Base-by-base conservation (phyloP, 257 asterid species). In the Lantana camara region DNA sequence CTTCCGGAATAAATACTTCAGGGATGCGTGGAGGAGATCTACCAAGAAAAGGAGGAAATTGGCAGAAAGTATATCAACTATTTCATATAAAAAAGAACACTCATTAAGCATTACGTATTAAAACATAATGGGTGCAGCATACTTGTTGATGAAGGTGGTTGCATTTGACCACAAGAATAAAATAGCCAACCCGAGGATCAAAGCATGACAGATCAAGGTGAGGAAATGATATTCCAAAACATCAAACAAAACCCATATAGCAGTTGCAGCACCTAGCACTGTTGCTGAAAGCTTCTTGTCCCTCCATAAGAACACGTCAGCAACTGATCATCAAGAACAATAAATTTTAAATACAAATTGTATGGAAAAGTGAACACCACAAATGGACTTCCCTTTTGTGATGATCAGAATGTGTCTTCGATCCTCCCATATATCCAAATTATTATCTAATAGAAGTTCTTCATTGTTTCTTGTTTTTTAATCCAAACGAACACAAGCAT, bases 281-380 rank as follows among this genome's bases (percentile, higher is more conserved):
- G 79, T 92, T 0, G 76, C 99, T 4, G 99, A 90, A 32, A 83
- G 79, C 73, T 94, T 90, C 90, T 82, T 84, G 80, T 94, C 76
- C 82, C 79, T 88, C 99, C 97, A 94, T 60, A 94, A 77, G n/a
- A 94, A 72, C 75, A 90, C 73, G 80, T 94, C 96, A 57, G 99
- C 99, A 57, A 76, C 99, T 94, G 82, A 35, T 8, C 57, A 73
- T 45, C 14, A 35, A 64, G 14, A 47, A 40, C 47, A 23, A 4
- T 63, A 53, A 1, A 51, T 35, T 29, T 6, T 11, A 29, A 8
- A 23, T 37, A 20, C n/a, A 22, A 12, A 44, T n/a, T n/a, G n/a
- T n/a, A n/a, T n/a, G n/a, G n/a, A 56, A 30, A 3, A 30, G 15
- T 7, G 17, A 55, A 30, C 10, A 54, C 14, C 9, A 35, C 21